Conservation (phyloP, 2,329 filamentous ascomycete genomes). For the Aureobasidium sp. region DNA sequence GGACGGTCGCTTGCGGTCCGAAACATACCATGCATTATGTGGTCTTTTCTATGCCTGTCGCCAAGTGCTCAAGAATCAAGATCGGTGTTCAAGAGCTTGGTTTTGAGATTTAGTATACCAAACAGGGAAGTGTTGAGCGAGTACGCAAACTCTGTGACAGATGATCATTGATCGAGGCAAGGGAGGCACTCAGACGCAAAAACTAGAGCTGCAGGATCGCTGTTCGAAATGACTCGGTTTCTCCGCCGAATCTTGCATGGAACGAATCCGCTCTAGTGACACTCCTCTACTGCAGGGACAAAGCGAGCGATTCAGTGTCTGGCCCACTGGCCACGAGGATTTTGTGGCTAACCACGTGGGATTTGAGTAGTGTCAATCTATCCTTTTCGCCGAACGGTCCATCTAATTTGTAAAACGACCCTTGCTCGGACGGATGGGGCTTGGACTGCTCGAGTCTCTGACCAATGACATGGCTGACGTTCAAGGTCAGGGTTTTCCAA, state of each 20-base stretch:
- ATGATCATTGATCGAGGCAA: background rate
- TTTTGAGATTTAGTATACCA: background rate
- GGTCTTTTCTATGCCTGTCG: background rate
- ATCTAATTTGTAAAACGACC: background rate
- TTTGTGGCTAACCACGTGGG: conserved; percentile 5
- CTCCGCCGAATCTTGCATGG: background rate
- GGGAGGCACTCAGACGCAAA: background rate
- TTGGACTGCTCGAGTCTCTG: background rate
- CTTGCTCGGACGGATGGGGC: background rate
- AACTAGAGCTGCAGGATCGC: background rate
- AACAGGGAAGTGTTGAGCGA: background rate
- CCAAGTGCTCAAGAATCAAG: background rate
- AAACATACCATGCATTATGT: background rate
- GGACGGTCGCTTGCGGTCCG: background rate
- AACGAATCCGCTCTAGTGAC: background rate
- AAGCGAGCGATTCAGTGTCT: background rate
- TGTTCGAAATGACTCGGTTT: background rate
- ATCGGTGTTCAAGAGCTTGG: background rate
- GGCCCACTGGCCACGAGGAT: background rate
- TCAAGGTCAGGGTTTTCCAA: background rate
- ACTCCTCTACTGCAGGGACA: too few relatives aligned
- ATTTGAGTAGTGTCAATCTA: conserved; percentile 1
- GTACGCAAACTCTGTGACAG: background rate
- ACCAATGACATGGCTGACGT: background rate
- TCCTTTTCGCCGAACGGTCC: background rate